These are phyloP conservation scores for Cystobasidiaceae sp. DNA, from an alignment of 1,284 basidiomycete species.

Conservation along the genomic window DNA sequence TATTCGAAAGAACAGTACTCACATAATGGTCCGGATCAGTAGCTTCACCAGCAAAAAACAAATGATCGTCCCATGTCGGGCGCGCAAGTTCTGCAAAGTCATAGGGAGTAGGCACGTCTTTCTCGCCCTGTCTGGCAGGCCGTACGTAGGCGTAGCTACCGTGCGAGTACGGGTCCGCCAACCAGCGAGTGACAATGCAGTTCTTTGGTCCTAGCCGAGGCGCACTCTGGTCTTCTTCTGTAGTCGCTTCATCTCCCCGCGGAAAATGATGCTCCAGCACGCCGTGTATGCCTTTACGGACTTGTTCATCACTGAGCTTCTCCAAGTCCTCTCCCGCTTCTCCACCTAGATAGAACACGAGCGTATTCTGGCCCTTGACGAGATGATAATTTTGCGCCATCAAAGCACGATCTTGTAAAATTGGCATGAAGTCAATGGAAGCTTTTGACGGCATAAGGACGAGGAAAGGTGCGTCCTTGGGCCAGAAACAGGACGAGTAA, in stretches of 20 bases:
- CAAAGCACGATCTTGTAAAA: constrained; percentile 32
- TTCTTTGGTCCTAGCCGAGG: constrained; percentile 33
- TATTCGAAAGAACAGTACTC: not conserved
- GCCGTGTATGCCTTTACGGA: constrained; percentile 40
- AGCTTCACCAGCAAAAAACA: constrained; percentile 48
- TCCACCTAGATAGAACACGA: constrained; percentile 46
- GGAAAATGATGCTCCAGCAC: constrained; percentile 34
- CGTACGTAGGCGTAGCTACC: constrained; percentile 44
- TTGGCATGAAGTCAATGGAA: constrained; percentile 23
- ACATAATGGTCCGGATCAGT: constrained; percentile 43
- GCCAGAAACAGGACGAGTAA: constrained; percentile 47
- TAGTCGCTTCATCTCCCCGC: not conserved
- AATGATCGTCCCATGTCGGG: constrained; percentile 44
- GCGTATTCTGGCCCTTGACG: constrained; percentile 37
- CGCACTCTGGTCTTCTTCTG: constrained; percentile 9
- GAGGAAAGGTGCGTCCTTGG: constrained; percentile 27
- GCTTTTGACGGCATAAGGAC: constrained; percentile 35
- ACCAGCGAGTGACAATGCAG: constrained; percentile 41
- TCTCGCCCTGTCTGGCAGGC: constrained; percentile 30
- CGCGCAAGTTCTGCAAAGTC: constrained; percentile 45
- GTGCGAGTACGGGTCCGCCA: constrained; percentile 36
- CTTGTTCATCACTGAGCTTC: constrained; percentile 39
- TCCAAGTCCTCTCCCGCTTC: constrained; percentile 43
- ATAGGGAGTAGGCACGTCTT: constrained; percentile 42
- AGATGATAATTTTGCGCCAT: constrained; percentile 38